Percentiles rank a stretch among this genome's conserved stretches.
Evolutionary conservation across 202 grass and related monocot species (phyloP).

Genomic region (Setaria italica): DNA sequence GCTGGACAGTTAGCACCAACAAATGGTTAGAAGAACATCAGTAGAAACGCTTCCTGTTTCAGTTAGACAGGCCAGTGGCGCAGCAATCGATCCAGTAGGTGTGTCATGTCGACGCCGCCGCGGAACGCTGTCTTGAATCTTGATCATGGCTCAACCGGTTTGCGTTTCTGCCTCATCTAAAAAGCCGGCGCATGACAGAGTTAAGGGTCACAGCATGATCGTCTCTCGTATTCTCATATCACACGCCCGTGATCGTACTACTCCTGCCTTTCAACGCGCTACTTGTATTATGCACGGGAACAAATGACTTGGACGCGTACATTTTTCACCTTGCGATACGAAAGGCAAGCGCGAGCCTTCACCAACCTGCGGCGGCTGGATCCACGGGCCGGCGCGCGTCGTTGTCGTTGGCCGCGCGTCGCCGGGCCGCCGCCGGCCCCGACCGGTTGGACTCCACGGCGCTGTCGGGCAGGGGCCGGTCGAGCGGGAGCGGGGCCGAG

Average conservation of each 20-base stretch:
- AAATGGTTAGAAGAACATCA: background rate
- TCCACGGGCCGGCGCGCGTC: background rate
- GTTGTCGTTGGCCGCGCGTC: conserved; percentile 27
- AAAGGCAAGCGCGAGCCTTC: background rate
- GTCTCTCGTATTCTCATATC: background rate
- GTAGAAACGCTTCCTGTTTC: background rate
- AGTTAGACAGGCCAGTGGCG: background rate
- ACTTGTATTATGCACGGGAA: background rate
- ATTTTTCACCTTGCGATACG: background rate
- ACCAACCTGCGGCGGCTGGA: conserved; percentile 38
- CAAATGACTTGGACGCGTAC: too few relatives aligned
- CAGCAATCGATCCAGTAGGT: too few relatives aligned
- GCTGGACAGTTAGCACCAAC: background rate
- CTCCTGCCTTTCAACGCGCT: background rate
- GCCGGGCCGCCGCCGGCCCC: background rate
- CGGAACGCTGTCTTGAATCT: background rate
- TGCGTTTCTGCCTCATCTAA: background rate
- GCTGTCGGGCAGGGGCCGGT: conserved; percentile 72
- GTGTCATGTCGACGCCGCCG: background rate
- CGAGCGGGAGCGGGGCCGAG: conserved; percentile 49
- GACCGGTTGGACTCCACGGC: conserved; percentile 70
- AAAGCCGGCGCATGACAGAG: background rate
- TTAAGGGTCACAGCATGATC: background rate
- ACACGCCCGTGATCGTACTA: background rate
- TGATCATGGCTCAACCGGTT: background rate